phyloP scores from a whole-genome alignment of 1,284 basidiomycete species.

The Anthracocystis walkeri region DNA sequence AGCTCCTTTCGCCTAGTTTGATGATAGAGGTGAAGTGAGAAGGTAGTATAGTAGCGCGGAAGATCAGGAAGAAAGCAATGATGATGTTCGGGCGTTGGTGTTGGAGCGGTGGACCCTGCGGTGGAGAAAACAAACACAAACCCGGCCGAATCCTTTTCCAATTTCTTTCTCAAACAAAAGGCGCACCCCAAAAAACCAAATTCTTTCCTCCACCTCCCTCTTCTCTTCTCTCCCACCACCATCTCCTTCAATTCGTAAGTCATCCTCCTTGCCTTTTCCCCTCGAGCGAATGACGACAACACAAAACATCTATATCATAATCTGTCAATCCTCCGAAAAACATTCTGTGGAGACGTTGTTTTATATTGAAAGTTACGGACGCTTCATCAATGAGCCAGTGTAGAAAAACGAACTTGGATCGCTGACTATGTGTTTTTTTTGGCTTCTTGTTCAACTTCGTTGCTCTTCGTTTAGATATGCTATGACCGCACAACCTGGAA shows the following conservation, averaged over 20 bases:
- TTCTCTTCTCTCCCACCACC: constrained; percentile 11
- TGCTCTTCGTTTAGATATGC: not conserved
- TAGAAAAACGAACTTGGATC: not conserved
- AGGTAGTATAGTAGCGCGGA: too few relatives aligned
- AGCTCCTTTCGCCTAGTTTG: not conserved
- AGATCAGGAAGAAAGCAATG: not conserved
- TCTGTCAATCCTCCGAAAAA: constrained; percentile 53
- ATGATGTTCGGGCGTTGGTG: too few relatives aligned
- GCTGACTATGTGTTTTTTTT: not conserved
- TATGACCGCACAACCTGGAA: too few relatives aligned
- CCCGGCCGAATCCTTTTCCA: constrained; percentile 17
- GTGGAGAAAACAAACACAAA: not conserved
- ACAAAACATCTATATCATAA: constrained; percentile 32
- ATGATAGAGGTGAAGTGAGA: not conserved
- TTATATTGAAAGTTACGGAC: constrained; percentile 8
- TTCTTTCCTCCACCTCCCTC: not conserved
- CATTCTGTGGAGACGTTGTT: constrained; percentile 16
- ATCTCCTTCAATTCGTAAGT: constrained; percentile 21
- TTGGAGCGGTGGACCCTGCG: constrained; percentile 11
- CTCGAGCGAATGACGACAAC: constrained; percentile 39
- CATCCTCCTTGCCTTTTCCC: not conserved
- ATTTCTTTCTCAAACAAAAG: not conserved
- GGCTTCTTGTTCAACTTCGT: not conserved
- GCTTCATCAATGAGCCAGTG: constrained; percentile 1
- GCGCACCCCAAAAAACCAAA: not conserved